Percentiles rank a stretch among this genome's conserved stretches.
Conservation (phyloP, 169 alveolate species). For the Plasmodium vivax region DNA sequence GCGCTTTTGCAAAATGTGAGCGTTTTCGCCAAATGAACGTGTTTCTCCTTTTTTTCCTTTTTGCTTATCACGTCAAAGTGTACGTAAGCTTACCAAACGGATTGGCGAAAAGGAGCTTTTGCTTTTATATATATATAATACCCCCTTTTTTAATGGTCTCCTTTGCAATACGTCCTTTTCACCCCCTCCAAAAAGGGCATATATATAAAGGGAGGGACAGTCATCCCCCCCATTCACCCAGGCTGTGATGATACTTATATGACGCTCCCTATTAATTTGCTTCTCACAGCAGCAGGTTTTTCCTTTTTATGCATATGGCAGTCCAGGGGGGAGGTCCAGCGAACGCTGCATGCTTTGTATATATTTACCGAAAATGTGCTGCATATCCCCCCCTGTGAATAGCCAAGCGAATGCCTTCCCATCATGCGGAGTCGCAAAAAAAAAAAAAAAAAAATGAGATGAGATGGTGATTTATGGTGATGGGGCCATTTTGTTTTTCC, state of each 20-base stretch:
- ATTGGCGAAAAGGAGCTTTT: neutral
- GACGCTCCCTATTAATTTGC: neutral
- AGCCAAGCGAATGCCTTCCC: neutral
- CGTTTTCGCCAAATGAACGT: neutral
- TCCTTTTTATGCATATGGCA: neutral
- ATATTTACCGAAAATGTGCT: neutral
- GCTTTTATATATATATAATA: neutral
- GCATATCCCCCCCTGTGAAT: neutral
- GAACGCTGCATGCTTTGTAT: neutral
- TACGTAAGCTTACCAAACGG: neutral
- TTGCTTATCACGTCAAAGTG: neutral
- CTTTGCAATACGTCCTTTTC: neutral
- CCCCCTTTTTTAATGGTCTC: neutral
- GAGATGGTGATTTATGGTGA: neutral
- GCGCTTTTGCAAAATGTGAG: neutral
- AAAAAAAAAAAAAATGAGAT: neutral
- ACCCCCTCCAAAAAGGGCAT: neutral
- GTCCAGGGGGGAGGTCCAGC: neutral
- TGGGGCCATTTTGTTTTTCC: neutral
- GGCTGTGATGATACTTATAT: neutral
- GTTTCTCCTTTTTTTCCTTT: neutral
- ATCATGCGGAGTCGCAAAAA: neutral
- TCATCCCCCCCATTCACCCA: neutral
- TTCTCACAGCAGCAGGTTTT: neutral
- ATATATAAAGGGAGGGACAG: neutral